Percentiles rank a stretch among this genome's conserved stretches.
These are phyloP conservation scores for Corinectria fuckeliana DNA, from an alignment of 2,329 filamentous ascomycete species.

Conservation along the genomic window DNA sequence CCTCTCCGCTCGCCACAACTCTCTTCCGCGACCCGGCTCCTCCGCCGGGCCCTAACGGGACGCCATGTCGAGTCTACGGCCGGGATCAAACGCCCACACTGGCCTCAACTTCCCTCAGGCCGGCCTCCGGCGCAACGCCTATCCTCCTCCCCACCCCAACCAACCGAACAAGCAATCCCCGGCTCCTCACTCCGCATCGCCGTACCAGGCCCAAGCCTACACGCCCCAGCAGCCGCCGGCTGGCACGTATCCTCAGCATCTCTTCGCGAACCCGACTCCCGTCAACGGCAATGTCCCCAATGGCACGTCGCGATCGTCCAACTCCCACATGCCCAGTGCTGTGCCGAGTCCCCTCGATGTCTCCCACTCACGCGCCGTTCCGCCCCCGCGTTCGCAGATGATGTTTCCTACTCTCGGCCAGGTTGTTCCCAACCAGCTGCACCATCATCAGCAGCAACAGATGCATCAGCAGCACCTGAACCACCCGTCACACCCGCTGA, in stretches of 20 bases:
- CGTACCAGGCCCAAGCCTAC: constrained; percentile 62
- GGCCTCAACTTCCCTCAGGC: constrained; percentile 61
- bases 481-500: constrained; percentile 38
- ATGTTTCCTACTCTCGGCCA: constrained; percentile 47
- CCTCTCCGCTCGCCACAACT: constrained; percentile 18
- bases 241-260: constrained; percentile 57
- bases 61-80: constrained; percentile 58
- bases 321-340: constrained; percentile 55
- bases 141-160: constrained; percentile 55
- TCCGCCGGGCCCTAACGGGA: constrained; percentile 32
- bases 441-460: constrained; percentile 50
- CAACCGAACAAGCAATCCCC: constrained; percentile 63
- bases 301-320: constrained; percentile 53
- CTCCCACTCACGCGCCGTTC: constrained; percentile 51
- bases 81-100: constrained; percentile 59
- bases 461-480: constrained; percentile 42
- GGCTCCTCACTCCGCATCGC: constrained; percentile 60
- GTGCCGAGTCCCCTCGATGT: constrained; percentile 56
- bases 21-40: constrained; percentile 27
- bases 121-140: constrained; percentile 55
- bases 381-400: constrained; percentile 54
- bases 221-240: constrained; percentile 58
- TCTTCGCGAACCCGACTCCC: constrained; percentile 57
- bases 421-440: constrained; percentile 51
- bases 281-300: constrained; percentile 56